Evolutionary conservation across 202 grass and related monocot species (phyloP), one percentile per base, ranked within the genome.

Genomic region (Saccharum hybrid): DNA sequence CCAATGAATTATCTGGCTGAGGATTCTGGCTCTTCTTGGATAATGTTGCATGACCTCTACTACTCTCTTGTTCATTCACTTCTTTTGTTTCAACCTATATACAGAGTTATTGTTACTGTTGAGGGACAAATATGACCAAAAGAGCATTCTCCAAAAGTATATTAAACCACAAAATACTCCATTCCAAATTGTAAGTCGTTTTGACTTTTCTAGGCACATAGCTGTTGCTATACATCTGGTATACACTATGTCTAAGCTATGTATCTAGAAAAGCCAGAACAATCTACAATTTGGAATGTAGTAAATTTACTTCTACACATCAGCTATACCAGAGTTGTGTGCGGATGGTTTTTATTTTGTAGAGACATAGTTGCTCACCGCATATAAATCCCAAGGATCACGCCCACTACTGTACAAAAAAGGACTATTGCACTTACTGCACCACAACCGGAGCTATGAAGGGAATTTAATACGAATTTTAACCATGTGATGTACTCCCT

Each of bases 11-110:
- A 74, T 77, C 65, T 52, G 22, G 72, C 61, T 94, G 79, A 86
- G 75, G 68, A 82, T 86, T 88, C 15, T 71, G 81, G 80, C 69
- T 80, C 67, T 74, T 88, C 69, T 88, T 92, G 67, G 90, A 90
- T 62, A 78, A 54, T 64, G 71, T 16, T 7, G 82, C 54, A 59
- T 85, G 88, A 74, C 78, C 78, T 77, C 77, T 90, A 67, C 57
- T 86, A 34, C 71, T 93, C 72, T 84, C 82, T 86, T 89, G 86
- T 68, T 89, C 86, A 18, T 63, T 90, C 46, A 63, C 75, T 66
- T 90, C 88, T 91, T 88, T 98, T 49, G 48, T 66, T 42, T 91
- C 84, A 66, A 64, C 92, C 94, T 97, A 86, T 88, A 82, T 57
- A 86, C 88, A 63, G 41, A 65, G 60, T 49, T 39, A 74, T 81